These are phyloP conservation scores for Kewa caespitosa DNA, from an alignment of 179 eudicot genomes.

Conservation along the genomic window DNA sequence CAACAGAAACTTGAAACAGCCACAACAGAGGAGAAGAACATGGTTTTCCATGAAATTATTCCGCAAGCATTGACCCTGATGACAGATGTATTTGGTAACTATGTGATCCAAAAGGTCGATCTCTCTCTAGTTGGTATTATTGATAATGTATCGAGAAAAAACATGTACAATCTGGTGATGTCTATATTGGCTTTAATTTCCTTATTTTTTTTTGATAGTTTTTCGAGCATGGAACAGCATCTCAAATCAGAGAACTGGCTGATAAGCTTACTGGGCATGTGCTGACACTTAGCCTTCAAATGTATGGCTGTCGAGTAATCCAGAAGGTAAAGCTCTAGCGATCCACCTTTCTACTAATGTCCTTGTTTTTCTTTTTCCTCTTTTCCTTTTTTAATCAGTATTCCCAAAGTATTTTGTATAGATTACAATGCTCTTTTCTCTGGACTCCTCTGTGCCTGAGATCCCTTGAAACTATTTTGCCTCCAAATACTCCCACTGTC, in stretches of 20 bases:
- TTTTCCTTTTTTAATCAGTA: no score
- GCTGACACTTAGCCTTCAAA: constrained; percentile 83
- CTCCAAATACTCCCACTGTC: background rate
- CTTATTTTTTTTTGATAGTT: constrained; percentile 43
- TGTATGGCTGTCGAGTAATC: constrained; percentile 95
- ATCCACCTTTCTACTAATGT: background rate
- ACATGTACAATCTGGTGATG: background rate
- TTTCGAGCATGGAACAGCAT: constrained; percentile 78
- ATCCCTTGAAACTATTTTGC: background rate
- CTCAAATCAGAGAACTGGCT: constrained; percentile 80
- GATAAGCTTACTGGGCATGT: constrained; percentile 86
- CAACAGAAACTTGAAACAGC: constrained; percentile 96
- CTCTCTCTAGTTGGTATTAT: background rate
- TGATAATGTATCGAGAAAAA: background rate
- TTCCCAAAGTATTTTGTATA: background rate
- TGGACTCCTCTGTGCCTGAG: background rate
- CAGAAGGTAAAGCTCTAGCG: constrained; percentile 61
- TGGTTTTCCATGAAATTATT: constrained; percentile 86
- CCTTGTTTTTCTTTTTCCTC: no score
- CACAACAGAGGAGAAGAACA: constrained; percentile 77
- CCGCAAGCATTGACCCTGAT: constrained; percentile 84
- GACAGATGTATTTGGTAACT: constrained; percentile 98
- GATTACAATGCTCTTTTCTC: background rate
- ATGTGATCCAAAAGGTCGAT: constrained; percentile 84
- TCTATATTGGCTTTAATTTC: background rate